Conservation (phyloP, 805 yeast species). For the Sungouiella thailandica region DNA sequence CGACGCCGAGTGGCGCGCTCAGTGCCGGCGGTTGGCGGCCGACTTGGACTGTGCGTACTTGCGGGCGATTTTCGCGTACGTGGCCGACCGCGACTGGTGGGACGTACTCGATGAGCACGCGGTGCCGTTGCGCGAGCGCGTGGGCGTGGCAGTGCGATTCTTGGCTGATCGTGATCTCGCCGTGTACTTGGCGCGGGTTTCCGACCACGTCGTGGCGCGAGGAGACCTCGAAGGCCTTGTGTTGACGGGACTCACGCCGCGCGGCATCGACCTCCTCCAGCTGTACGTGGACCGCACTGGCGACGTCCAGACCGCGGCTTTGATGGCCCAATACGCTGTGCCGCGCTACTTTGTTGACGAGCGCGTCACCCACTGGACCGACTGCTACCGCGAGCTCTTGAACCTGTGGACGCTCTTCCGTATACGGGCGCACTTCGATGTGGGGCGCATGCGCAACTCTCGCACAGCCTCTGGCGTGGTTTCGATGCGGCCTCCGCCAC, state of each 20-base stretch:
- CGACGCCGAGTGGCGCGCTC: slow-evolving; percentile 87
- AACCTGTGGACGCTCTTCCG: slow-evolving; percentile 16
- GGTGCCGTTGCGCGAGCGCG: slow-evolving; percentile 77
- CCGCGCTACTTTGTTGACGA: slow-evolving; percentile 77
- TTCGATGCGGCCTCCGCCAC: slow-evolving; percentile 49
- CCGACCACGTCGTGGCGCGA: slow-evolving; percentile 61
- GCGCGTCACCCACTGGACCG: slow-evolving; percentile 76
- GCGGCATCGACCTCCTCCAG: slow-evolving; percentile 76
- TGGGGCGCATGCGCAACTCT: slow-evolving; percentile 63
- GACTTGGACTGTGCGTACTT: slow-evolving; percentile 86
- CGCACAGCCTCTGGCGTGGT: slow-evolving; percentile 43
- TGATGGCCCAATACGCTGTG: slow-evolving; percentile 73
- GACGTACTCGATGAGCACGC: slow-evolving; percentile 89
- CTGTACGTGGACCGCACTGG: slow-evolving; percentile 82
- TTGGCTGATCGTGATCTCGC: slow-evolving; percentile 75
- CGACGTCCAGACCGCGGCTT: slow-evolving; percentile 88
- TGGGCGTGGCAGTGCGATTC: slow-evolving; percentile 87
- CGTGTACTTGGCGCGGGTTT: slow-evolving; percentile 62
- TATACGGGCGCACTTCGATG: slow-evolving; percentile 69
- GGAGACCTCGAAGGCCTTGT: slow-evolving; percentile 93
- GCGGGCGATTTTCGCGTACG: slow-evolving; percentile 87
- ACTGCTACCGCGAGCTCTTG: slow-evolving; percentile 19
- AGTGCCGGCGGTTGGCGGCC: slow-evolving; percentile 82
- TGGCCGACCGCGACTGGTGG: slow-evolving; percentile 95
- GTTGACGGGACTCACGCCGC: slow-evolving; percentile 86